phyloP scores from a whole-genome alignment of 495 filamentous ascomycete genomes.

The Talaromyces thailandensis region DNA sequence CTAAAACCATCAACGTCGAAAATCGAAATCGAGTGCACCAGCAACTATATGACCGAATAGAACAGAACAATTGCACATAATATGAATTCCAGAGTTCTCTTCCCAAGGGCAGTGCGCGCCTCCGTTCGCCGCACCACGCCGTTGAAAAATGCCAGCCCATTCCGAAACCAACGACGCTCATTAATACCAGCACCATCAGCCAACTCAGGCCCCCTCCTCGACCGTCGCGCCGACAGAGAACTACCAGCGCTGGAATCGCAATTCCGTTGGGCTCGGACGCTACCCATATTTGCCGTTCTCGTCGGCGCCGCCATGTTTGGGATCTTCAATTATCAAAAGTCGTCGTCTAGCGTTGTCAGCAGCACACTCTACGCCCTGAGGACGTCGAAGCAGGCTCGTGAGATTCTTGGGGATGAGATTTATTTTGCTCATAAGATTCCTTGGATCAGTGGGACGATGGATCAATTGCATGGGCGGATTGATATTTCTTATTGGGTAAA shows the following conservation, averaged over 20 bases:
- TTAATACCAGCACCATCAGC: conserved; percentile 38
- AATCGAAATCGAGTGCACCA: neutral
- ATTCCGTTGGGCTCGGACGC: conserved; percentile 39
- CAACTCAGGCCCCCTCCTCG: conserved; percentile 61
- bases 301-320: conserved; percentile 60
- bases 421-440: conserved; percentile 83
- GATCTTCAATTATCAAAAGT: conserved; percentile 98
- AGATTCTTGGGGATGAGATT: conserved; percentile 80
- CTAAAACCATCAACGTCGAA: neutral
- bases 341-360: conserved; percentile 68
- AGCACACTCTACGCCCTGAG: conserved; percentile 86
- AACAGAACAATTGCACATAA: neutral
- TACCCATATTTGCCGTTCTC: conserved; percentile 49
- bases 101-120: neutral
- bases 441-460: conserved; percentile 89
- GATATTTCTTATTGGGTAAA: conserved; percentile 82
- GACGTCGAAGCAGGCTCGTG: conserved; percentile 63
- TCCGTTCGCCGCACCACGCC: neutral
- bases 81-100: neutral
- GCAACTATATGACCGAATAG: neutral
- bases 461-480: conserved; percentile 87
- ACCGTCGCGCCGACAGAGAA: conserved; percentile 71
- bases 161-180: conserved; percentile 24
- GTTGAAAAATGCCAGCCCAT: conserved; percentile 4
- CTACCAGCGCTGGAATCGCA: conserved; percentile 44